Conservation (phyloP, 768 basidiomycete species). For the Baorangia bicolor region DNA sequence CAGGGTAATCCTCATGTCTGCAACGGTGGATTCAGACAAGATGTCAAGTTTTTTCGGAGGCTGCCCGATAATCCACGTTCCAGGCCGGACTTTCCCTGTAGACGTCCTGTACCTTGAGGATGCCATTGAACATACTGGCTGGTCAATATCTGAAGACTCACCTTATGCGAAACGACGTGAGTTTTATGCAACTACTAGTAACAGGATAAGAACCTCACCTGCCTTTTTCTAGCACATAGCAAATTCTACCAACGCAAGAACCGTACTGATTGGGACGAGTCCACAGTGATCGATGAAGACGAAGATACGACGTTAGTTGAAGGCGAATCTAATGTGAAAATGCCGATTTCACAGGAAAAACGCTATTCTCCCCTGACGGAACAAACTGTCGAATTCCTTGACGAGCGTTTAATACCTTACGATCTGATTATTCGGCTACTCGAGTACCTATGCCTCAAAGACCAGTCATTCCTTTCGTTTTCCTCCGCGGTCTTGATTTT, state of each 20-base stretch:
- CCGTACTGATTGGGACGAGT: slow-evolving; percentile 79
- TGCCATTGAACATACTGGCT: slow-evolving; percentile 77
- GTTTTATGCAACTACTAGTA: slow-evolving; percentile 23
- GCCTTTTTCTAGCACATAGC: slow-evolving; percentile 47
- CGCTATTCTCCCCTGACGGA: slow-evolving; percentile 78
- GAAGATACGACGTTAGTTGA: slow-evolving; percentile 53
- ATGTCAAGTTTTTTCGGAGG: slow-evolving; percentile 87
- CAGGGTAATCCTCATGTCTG: slow-evolving; percentile 96
- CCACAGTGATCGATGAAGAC: slow-evolving; percentile 55
- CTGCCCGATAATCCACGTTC: slow-evolving; percentile 81
- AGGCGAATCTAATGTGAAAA: slow-evolving; percentile 11
- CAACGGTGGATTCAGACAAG: slow-evolving; percentile 90
- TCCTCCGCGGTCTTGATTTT: slow-evolving; percentile 88
- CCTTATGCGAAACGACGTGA: slow-evolving; percentile 74
- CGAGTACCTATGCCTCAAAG: slow-evolving; percentile 79
- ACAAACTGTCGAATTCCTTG: slow-evolving; percentile 77
- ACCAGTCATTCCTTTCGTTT: slow-evolving; percentile 47
- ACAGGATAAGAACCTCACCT: background rate
- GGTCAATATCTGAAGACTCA: slow-evolving; percentile 77
- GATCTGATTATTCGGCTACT: slow-evolving; percentile 84
- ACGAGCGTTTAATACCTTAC: slow-evolving; percentile 87
- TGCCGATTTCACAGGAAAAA: slow-evolving; percentile 60
- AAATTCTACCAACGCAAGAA: slow-evolving; percentile 63
- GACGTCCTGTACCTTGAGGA: slow-evolving; percentile 86
- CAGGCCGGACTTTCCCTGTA: slow-evolving; percentile 94